A percentile compares a stretch with the other conserved stretches of the same genome.
phyloP scores from a whole-genome alignment of 768 basidiomycete species.

The Porphyrellus cyaneotinctus region DNA sequence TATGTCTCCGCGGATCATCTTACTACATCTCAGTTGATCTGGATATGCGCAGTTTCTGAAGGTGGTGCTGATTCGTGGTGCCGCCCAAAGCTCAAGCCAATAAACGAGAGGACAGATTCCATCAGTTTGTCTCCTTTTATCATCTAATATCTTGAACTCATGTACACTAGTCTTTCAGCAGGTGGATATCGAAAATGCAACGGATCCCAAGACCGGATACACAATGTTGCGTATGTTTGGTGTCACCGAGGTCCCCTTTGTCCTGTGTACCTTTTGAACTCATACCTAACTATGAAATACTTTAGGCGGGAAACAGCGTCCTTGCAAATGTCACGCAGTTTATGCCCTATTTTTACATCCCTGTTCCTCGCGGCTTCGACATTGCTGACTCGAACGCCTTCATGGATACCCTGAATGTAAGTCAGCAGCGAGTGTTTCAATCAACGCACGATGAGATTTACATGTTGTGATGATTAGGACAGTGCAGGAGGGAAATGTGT shows the following conservation, averaged over 20 bases:
- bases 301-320: slow-evolving; percentile 82
- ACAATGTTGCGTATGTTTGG: slow-evolving; percentile 76
- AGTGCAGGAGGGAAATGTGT: slow-evolving; percentile 38
- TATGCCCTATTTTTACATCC: slow-evolving; percentile 89
- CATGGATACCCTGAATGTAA: slow-evolving; percentile 68
- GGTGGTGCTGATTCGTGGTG: slow-evolving; percentile 77
- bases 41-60: slow-evolving; percentile 49
- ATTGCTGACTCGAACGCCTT: slow-evolving; percentile 65
- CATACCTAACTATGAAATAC: background rate
- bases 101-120: slow-evolving; percentile 59
- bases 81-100: slow-evolving; percentile 50
- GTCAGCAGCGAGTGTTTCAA: slow-evolving; percentile 21
- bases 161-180: slow-evolving; percentile 80
- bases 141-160: background rate
- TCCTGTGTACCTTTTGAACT: background rate
- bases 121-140: slow-evolving; percentile 49
- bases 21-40: background rate
- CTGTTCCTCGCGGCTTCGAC: slow-evolving; percentile 80
- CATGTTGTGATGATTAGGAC: slow-evolving; percentile 11
- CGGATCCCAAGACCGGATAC: slow-evolving; percentile 37
- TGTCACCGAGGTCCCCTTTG: slow-evolving; percentile 67
- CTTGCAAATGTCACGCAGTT: slow-evolving; percentile 80
- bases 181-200: slow-evolving; percentile 82
- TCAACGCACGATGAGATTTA: background rate
- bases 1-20: slow-evolving; percentile 23